Conservation (phyloP, 2,329 filamentous ascomycete species). For the Nemania diffusa region DNA sequence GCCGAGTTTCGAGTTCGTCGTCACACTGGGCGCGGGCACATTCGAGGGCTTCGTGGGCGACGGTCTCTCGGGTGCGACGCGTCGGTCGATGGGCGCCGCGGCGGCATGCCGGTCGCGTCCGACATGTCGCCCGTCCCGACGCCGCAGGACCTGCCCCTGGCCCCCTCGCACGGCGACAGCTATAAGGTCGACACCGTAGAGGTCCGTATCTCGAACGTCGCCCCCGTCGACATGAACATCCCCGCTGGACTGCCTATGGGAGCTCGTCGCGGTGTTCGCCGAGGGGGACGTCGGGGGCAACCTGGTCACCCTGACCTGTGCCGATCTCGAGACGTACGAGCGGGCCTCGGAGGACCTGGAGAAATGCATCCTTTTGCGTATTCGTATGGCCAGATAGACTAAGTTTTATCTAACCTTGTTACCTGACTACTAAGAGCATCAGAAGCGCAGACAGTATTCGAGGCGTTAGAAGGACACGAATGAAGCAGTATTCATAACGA, state of each 20-base stretch:
- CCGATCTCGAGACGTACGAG: conserved; percentile 38
- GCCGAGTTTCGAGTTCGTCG: conserved; percentile 36
- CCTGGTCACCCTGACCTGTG: conserved; percentile 39
- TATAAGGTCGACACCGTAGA: conserved; percentile 26
- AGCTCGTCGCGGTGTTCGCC: conserved; percentile 34
- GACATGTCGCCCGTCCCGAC: conserved; percentile 39
- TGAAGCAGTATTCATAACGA: not conserved
- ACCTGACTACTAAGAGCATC: conserved; percentile 40
- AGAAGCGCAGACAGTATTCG: conserved; percentile 38
- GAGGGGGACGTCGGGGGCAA: conserved; percentile 39
- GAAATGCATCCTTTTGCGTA: conserved; percentile 39
- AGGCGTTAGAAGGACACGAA: not conserved
- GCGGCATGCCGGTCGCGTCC: conserved; percentile 36
- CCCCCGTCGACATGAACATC: conserved; percentile 43
- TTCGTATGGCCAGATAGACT: conserved; percentile 42
- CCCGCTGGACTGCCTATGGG: conserved; percentile 30
- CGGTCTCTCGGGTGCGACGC: conserved; percentile 37
- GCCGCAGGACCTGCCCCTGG: conserved; percentile 36
- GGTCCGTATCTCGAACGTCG: conserved; percentile 38
- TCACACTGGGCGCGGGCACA: conserved; percentile 38
- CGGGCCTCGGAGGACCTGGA: conserved; percentile 36
- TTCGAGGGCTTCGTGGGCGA: conserved; percentile 42
- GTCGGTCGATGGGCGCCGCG: conserved; percentile 41
- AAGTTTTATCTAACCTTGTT: conserved; percentile 42
- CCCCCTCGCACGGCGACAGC: conserved; percentile 29